Evolutionary conservation across 768 basidiomycete species (phyloP).

Genomic region (Macrocybe gigantea): DNA sequence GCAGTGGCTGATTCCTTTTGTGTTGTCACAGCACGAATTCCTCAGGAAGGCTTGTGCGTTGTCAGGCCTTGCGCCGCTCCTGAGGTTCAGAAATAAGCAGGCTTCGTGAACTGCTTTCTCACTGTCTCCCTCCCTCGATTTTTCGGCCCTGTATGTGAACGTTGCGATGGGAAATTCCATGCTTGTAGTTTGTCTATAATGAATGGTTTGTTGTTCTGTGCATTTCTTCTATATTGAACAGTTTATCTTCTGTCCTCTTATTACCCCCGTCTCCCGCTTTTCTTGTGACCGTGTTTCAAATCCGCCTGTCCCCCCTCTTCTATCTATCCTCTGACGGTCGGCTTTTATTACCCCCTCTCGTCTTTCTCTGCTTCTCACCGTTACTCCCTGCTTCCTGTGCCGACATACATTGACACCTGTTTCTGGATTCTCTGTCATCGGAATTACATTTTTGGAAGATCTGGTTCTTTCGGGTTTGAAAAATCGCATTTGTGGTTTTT

Average conservation of each 20-base stretch:
- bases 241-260: not conserved
- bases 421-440: not conserved
- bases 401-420: not conserved
- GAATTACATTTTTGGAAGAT: not conserved
- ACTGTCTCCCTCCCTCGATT: too few species aligned
- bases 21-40: slow-evolving; percentile 76
- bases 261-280: not conserved
- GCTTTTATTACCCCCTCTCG: not conserved
- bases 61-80: slow-evolving; percentile 76
- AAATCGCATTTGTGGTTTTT: not conserved
- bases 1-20: slow-evolving; percentile 2
- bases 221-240: not conserved
- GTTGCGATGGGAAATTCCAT: too few species aligned
- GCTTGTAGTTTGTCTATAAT: not conserved
- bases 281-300: not conserved
- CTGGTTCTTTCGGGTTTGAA: slow-evolving; percentile 1
- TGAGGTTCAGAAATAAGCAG: slow-evolving; percentile 75
- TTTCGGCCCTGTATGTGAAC: too few species aligned
- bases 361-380: not conserved
- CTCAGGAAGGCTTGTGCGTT: slow-evolving; percentile 82
- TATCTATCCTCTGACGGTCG: not conserved
- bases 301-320: not conserved
- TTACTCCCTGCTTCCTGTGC: not conserved
- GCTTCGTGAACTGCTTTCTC: slow-evolving; percentile 23
- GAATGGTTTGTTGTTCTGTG: not conserved